These are phyloP conservation scores for Diaporthe sp. DNA, from an alignment of 2,329 filamentous ascomycete species.

Conservation along the genomic window DNA sequence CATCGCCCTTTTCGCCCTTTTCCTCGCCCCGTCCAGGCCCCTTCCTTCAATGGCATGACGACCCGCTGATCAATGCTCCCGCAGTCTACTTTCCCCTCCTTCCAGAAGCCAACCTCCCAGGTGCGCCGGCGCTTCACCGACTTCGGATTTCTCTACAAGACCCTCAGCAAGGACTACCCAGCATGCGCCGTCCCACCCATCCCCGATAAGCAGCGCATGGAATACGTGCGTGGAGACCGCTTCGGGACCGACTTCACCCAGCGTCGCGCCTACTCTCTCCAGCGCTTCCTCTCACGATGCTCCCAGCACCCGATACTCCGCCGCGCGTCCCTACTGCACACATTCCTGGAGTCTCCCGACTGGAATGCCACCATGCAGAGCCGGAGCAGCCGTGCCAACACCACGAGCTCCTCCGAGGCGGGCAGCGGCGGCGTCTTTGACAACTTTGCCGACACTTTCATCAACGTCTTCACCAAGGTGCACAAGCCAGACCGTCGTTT, in stretches of 20 bases:
- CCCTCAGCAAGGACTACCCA: slow-evolving; percentile 87
- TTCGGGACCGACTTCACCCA: slow-evolving; percentile 94
- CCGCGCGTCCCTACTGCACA: slow-evolving; percentile 84
- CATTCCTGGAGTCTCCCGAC: slow-evolving; percentile 92
- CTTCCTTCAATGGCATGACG: not conserved
- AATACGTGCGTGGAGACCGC: slow-evolving; percentile 95
- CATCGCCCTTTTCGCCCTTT: not conserved
- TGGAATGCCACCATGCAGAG: slow-evolving; percentile 97
- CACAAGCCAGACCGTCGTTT: slow-evolving; percentile 96
- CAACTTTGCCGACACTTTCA: slow-evolving; percentile 93
- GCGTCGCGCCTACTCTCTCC: slow-evolving; percentile 88
- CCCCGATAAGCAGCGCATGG: slow-evolving; percentile 99
- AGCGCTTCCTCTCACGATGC: slow-evolving; percentile 90
- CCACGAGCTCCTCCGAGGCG: slow-evolving; percentile 51
- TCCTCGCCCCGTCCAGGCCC: not conserved
- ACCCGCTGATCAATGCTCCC: slow-evolving; percentile 1
- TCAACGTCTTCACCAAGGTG: slow-evolving; percentile 97
- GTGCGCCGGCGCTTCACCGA: slow-evolving; percentile 96
- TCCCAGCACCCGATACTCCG: slow-evolving; percentile 91
- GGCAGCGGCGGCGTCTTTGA: slow-evolving; percentile 84
- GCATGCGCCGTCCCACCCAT: slow-evolving; percentile 94
- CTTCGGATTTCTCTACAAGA: slow-evolving; percentile 96
- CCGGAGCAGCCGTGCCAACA: slow-evolving; percentile 76
- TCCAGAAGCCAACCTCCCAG: slow-evolving; percentile 83
- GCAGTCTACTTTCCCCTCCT: slow-evolving; percentile 94